Evolutionary conservation across 2,329 filamentous ascomycete genomes (phyloP).

Genomic region (Venturia carpophila): DNA sequence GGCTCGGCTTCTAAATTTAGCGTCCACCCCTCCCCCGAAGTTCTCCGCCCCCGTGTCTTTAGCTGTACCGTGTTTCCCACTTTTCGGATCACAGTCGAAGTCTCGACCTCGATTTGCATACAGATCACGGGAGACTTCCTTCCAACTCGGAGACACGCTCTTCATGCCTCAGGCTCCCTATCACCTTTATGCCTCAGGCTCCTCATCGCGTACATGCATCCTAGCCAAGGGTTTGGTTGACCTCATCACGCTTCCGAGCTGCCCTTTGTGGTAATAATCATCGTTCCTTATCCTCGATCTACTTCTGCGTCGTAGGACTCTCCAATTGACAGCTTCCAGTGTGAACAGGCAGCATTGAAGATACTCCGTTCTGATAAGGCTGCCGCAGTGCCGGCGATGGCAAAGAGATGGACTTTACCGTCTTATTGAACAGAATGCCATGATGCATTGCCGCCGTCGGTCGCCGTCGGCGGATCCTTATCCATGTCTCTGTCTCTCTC

Average conservation of each 20-base stretch:
- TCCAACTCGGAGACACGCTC: neutral
- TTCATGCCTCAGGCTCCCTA: neutral
- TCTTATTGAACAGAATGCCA: neutral
- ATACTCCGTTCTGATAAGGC: slow-evolving; percentile 6
- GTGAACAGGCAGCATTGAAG: neutral
- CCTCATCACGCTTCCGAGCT: neutral
- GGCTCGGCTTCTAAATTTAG: neutral
- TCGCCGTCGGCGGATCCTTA: neutral
- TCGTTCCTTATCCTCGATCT: neutral
- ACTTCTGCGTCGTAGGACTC: neutral
- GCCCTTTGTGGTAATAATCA: neutral
- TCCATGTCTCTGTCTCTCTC: neutral
- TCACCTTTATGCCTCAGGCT: neutral
- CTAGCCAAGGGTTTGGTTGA: neutral
- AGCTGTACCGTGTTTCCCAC: neutral
- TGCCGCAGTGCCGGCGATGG: neutral
- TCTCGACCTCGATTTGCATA: neutral
- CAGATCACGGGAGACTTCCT: neutral
- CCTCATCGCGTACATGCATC: neutral
- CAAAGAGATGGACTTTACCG: neutral
- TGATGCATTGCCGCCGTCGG: neutral
- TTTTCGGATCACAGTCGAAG: no score
- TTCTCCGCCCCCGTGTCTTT: no score
- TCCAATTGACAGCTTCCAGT: slow-evolving; percentile 4
- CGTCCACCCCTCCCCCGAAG: neutral